These are phyloP conservation scores for Tetrapisispora taiwanensis DNA, from an alignment of 805 yeast species.

Conservation along the genomic window DNA sequence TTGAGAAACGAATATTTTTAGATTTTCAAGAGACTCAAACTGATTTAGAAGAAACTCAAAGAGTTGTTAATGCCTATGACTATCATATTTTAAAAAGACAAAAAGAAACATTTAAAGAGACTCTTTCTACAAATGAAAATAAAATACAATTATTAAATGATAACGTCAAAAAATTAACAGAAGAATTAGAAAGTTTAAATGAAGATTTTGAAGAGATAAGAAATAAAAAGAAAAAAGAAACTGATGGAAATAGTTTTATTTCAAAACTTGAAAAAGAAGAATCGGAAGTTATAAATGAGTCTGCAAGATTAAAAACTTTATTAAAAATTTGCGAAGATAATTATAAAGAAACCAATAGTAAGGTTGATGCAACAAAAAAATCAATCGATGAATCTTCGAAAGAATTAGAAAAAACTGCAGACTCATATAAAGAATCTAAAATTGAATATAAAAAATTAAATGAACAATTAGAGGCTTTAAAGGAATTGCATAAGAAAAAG, in stretches of 20 bases:
- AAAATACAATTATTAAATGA: slow-evolving; percentile 34
- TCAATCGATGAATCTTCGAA: slow-evolving; percentile 30
- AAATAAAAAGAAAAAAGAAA: slow-evolving; percentile 44
- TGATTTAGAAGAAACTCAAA: slow-evolving; percentile 63
- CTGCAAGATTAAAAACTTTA: slow-evolving; percentile 60
- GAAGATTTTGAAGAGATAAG: slow-evolving; percentile 51
- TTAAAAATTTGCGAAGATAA: slow-evolving; percentile 49
- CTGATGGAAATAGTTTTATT: slow-evolving; percentile 34
- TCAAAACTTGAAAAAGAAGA: slow-evolving; percentile 46
- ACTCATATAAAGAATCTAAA: slow-evolving; percentile 35
- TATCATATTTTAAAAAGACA: slow-evolving; percentile 37
- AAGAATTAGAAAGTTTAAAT: slow-evolving; percentile 49
- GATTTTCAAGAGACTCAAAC: slow-evolving; percentile 81
- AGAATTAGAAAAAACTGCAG: slow-evolving; percentile 30
- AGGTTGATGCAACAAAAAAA: slow-evolving; percentile 26
- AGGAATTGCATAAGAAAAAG: slow-evolving; percentile 42
- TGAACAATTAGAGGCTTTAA: slow-evolving; percentile 34
- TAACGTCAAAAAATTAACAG: slow-evolving; percentile 36
- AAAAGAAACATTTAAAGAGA: slow-evolving; percentile 35
- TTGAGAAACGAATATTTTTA: slow-evolving; percentile 70
- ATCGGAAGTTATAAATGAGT: slow-evolving; percentile 44
- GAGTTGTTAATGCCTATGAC: slow-evolving; percentile 71
- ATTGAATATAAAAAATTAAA: slow-evolving; percentile 37
- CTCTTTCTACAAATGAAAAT: slow-evolving; percentile 34
- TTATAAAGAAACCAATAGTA: slow-evolving; percentile 42